Percentiles rank a stretch among this genome's conserved stretches.
Conservation (phyloP, 2,329 filamentous ascomycete species). For the Blastomyces gilchristii region DNA sequence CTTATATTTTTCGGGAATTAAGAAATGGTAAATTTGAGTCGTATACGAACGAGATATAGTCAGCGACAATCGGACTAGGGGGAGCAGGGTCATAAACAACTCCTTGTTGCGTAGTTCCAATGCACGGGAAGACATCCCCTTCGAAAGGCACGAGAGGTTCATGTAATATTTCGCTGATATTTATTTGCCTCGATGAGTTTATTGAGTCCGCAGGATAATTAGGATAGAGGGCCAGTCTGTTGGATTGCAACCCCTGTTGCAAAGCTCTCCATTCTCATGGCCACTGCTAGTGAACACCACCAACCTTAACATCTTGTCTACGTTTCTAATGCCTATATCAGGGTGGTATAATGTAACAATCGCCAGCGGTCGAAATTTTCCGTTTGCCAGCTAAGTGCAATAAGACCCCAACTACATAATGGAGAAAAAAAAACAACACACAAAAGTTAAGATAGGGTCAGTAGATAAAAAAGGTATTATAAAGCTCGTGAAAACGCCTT, state of each 20-base stretch:
- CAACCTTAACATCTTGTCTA: not conserved
- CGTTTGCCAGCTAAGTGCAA: not conserved
- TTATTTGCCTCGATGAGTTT: not conserved
- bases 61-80: not conserved
- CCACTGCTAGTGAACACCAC: not conserved
- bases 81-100: not conserved
- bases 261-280: not conserved
- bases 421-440: not conserved
- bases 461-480: not conserved
- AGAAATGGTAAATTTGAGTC: no score
- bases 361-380: no score
- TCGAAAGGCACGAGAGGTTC: not conserved
- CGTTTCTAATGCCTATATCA: not conserved
- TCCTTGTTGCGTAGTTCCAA: not conserved
- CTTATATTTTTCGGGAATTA: no score
- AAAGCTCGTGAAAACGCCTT: slow-evolving; percentile 11
- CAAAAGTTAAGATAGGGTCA: not conserved
- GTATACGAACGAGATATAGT: no score
- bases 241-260: not conserved
- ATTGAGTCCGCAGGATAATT: not conserved
- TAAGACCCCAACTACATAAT: not conserved
- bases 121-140: not conserved
- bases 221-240: not conserved
- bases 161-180: not conserved
- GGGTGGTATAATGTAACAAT: not conserved